phyloP scores from a whole-genome alignment of 2,329 filamentous ascomycete species.

The Ceratocystis harringtonii region DNA sequence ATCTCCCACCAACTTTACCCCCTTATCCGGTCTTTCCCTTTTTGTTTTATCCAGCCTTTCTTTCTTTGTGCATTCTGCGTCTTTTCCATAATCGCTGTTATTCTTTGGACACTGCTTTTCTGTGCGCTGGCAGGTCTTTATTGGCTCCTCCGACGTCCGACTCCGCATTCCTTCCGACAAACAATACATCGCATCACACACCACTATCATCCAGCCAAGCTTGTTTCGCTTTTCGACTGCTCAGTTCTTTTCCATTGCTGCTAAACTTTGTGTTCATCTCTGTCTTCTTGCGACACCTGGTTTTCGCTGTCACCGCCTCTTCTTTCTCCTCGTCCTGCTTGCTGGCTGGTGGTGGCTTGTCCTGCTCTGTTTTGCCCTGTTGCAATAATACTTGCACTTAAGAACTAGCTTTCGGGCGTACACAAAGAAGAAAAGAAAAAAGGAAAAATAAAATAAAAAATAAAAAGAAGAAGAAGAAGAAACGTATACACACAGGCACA shows the following conservation, averaged over 20 bases:
- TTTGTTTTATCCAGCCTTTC: not conserved
- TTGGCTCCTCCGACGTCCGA: conserved; percentile 1
- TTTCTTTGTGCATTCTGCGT: not conserved
- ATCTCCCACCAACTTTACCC: not conserved
- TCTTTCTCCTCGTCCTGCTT: not conserved
- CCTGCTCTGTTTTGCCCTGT: not conserved
- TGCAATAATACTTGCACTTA: not conserved
- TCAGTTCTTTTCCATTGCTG: not conserved
- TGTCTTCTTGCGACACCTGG: not conserved
- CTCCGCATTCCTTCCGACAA: conserved; percentile 6
- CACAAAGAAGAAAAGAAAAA: not conserved
- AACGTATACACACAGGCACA: not conserved
- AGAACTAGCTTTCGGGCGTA: not conserved
- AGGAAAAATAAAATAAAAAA: not conserved
- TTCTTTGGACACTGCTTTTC: not conserved
- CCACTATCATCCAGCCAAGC: not conserved
- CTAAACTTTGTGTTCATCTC: not conserved
- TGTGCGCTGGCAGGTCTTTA: conserved; percentile 6
- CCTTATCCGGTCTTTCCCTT: not conserved
- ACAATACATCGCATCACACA: not conserved
- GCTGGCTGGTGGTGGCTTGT: not conserved
- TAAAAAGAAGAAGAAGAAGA: not conserved
- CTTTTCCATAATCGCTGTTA: conserved; percentile 1
- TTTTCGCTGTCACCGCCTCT: not conserved
- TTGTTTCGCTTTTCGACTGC: not conserved